Evolutionary conservation across 2,329 filamentous ascomycete genomes (phyloP).

Genomic region (Ampelomyces quisqualis): DNA sequence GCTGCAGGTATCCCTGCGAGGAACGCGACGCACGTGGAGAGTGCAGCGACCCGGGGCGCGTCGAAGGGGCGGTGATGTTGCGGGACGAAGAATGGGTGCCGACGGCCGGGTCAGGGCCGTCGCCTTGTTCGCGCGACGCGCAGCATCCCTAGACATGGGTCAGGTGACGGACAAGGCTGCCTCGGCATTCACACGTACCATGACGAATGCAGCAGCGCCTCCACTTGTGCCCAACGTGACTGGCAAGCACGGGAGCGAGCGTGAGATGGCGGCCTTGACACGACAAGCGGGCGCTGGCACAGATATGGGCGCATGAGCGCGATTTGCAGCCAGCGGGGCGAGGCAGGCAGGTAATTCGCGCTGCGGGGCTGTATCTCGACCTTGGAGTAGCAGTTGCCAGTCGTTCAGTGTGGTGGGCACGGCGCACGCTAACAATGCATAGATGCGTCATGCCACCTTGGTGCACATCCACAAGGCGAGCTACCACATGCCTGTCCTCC

Average conservation of each 20-base stretch:
- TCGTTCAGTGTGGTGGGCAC: too few species aligned
- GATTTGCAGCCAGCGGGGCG: constrained; percentile 1
- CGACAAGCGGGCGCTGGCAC: not conserved
- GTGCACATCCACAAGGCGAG: too few species aligned
- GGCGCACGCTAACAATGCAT: too few species aligned
- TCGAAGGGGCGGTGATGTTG: constrained; percentile 32
- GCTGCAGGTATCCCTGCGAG: constrained; percentile 12
- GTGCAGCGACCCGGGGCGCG: constrained; percentile 17
- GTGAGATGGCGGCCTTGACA: constrained; percentile 4
- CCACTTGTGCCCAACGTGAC: constrained; percentile 6
- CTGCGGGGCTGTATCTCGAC: constrained; percentile 3
- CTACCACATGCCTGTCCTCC: too few species aligned
- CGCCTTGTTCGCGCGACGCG: constrained; percentile 13
- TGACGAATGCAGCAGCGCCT: constrained; percentile 13
- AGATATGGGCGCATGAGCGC: constrained; percentile 9
- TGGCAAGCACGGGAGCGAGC: constrained; percentile 5
- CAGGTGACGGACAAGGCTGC: constrained; percentile 2
- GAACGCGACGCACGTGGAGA: constrained; percentile 26
- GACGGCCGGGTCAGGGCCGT: constrained; percentile 7
- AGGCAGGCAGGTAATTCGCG: constrained; percentile 1
- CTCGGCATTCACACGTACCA: constrained; percentile 11
- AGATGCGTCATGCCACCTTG: too few species aligned
- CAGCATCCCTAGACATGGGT: constrained; percentile 24
- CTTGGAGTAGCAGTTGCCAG: constrained; percentile 7
- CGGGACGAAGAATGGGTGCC: constrained; percentile 26